phyloP scores from a whole-genome alignment of 2,329 filamentous ascomycete genomes.

The Cercospora sp. region DNA sequence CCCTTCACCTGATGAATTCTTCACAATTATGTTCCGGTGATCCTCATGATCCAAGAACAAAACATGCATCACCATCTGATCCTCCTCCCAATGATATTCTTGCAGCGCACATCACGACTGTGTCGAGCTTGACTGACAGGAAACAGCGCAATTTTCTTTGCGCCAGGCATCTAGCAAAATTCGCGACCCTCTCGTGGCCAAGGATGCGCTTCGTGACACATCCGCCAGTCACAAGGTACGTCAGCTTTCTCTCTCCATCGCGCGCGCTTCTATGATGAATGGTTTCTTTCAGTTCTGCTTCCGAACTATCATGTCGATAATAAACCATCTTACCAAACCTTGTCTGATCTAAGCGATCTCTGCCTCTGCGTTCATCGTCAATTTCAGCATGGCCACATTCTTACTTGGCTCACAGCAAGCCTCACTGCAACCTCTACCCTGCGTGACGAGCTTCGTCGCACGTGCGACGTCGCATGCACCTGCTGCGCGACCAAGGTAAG shows the following conservation, averaged over 20 bases:
- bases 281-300: slow-evolving; percentile 46
- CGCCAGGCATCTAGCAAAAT: background rate
- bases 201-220: background rate
- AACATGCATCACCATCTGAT: slow-evolving; percentile 47
- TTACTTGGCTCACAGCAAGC: slow-evolving; percentile 1
- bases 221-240: slow-evolving; percentile 20
- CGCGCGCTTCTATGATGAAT: slow-evolving; percentile 40
- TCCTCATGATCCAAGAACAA: slow-evolving; percentile 42
- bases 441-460: background rate
- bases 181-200: background rate
- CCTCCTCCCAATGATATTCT: slow-evolving; percentile 14
- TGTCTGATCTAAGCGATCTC: slow-evolving; percentile 36
- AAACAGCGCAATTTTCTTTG: background rate
- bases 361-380: background rate
- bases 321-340: slow-evolving; percentile 41
- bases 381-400: background rate
- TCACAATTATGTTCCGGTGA: slow-evolving; percentile 41
- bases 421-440: background rate
- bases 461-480: background rate
- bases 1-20: slow-evolving; percentile 33
- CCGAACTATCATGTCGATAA: slow-evolving; percentile 41
- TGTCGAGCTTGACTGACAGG: background rate
- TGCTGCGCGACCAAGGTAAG: background rate
- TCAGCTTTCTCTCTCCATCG: background rate
- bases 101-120: background rate